phyloP scores from a whole-genome alignment of 2,329 filamentous ascomycete species.

The Neonectria hederae region DNA sequence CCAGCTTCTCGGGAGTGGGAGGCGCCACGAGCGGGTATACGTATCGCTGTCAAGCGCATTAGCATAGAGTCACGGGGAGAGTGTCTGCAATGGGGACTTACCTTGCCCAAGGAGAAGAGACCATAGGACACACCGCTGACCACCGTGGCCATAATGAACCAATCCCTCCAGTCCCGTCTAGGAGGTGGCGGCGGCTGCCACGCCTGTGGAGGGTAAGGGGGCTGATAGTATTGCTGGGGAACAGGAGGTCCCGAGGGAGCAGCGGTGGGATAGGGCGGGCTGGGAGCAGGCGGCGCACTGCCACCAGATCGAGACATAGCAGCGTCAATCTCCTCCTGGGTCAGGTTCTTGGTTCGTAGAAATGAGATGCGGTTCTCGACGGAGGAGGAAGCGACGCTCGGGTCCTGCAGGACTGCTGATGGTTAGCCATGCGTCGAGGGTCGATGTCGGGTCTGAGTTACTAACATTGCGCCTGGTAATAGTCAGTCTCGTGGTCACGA shows the following conservation, averaged over 20 bases:
- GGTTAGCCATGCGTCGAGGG: conserved; percentile 32
- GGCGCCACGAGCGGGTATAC: conserved; percentile 90
- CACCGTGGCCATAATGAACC: conserved; percentile 99
- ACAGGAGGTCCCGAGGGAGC: conserved; percentile 56
- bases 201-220: conserved; percentile 60
- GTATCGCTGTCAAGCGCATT: conserved; percentile 72
- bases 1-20: conserved; percentile 90
- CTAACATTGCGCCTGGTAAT: conserved; percentile 54
- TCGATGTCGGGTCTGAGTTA: conserved; percentile 21
- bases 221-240: conserved; percentile 58
- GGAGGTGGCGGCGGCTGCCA: conserved; percentile 72
- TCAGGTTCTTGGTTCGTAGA: conserved; percentile 95
- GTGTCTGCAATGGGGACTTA: conserved; percentile 47
- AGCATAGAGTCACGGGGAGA: conserved; percentile 25
- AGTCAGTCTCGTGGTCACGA: conserved; percentile 30
- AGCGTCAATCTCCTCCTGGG: conserved; percentile 90
- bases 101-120: conserved; percentile 87
- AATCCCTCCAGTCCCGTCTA: conserved; percentile 94
- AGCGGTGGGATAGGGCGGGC: conserved; percentile 55
- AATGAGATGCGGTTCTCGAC: conserved; percentile 93
- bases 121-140: conserved; percentile 90
- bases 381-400: conserved; percentile 88
- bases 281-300: conserved; percentile 55
- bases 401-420: conserved; percentile 85
- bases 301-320: conserved; percentile 81